Evolutionary conservation across 768 basidiomycete species (phyloP).

Genomic region (Tephrocybe sp.): DNA sequence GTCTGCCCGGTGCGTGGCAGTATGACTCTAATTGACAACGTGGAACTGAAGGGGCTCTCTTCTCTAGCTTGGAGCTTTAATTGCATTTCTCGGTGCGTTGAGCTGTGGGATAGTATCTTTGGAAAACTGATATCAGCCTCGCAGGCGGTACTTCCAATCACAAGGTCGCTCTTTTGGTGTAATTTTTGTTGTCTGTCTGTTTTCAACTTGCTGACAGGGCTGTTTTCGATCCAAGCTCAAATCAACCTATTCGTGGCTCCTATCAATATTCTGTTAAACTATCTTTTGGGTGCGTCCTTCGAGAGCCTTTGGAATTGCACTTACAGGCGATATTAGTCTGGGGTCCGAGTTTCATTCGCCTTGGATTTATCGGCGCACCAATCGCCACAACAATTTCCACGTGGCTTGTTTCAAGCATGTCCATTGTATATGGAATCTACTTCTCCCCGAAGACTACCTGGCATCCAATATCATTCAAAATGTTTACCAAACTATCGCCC

Average conservation of each 20-base stretch:
- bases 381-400: slow-evolving; percentile 84
- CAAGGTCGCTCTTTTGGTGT: slow-evolving; percentile 46
- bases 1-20: slow-evolving; percentile 56
- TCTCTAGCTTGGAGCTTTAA: slow-evolving; percentile 45
- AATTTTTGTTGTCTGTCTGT: too few relatives aligned
- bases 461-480: slow-evolving; percentile 64
- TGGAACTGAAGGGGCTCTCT: neutral
- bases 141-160: slow-evolving; percentile 72
- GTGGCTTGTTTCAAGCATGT: slow-evolving; percentile 69
- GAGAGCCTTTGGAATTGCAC: neutral
- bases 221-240: slow-evolving; percentile 11
- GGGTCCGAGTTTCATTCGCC: slow-evolving; percentile 71
- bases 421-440: slow-evolving; percentile 61
- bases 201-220: neutral
- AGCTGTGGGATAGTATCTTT: neutral
- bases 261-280: slow-evolving; percentile 80
- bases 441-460: slow-evolving; percentile 71
- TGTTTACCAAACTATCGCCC: slow-evolving; percentile 63
- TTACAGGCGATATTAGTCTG: slow-evolving; percentile 45
- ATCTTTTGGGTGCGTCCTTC: slow-evolving; percentile 56
- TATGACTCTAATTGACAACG: neutral
- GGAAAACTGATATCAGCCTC: neutral
- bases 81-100: slow-evolving; percentile 37
- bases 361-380: slow-evolving; percentile 92
- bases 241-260: slow-evolving; percentile 60